Conservation (phyloP, 2,329 filamentous ascomycete genomes). For the Trichoderma endophyticum region DNA sequence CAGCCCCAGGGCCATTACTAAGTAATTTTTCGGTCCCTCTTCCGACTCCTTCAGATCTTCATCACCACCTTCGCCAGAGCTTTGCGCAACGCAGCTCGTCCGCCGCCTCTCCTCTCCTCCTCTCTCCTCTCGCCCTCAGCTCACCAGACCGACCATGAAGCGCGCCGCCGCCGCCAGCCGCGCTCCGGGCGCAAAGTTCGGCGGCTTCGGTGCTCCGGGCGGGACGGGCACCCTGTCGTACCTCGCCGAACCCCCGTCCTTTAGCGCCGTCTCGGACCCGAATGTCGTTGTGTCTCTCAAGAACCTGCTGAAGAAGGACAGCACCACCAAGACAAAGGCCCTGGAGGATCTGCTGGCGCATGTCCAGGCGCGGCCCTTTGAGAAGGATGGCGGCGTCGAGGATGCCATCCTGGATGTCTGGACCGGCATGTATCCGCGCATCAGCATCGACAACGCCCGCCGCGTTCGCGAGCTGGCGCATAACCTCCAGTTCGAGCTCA, state of each 20-base stretch:
- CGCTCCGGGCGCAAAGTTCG: constrained; percentile 27
- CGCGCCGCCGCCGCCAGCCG: constrained; percentile 25
- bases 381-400: constrained; percentile 62
- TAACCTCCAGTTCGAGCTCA: constrained; percentile 61
- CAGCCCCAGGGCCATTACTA: neutral
- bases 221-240: constrained; percentile 67
- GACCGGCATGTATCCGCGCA: constrained; percentile 82
- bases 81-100: neutral
- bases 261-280: constrained; percentile 72
- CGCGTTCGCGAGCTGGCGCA: constrained; percentile 87
- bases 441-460: constrained; percentile 84
- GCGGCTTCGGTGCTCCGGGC: constrained; percentile 37
- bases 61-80: neutral
- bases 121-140: neutral
- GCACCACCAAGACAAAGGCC: constrained; percentile 85
- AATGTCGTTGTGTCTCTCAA: constrained; percentile 89
- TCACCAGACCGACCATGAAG: constrained; percentile 27
- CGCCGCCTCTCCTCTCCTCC: neutral
- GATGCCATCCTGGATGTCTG: constrained; percentile 84
- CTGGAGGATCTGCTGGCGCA: constrained; percentile 77
- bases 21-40: constrained; percentile 13
- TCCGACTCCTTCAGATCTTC: neutral
- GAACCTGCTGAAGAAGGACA: constrained; percentile 88
- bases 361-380: constrained; percentile 53
- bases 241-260: constrained; percentile 78